phyloP scores from a whole-genome alignment of 768 basidiomycete species.

The Leucocoprinus leucothites region DNA sequence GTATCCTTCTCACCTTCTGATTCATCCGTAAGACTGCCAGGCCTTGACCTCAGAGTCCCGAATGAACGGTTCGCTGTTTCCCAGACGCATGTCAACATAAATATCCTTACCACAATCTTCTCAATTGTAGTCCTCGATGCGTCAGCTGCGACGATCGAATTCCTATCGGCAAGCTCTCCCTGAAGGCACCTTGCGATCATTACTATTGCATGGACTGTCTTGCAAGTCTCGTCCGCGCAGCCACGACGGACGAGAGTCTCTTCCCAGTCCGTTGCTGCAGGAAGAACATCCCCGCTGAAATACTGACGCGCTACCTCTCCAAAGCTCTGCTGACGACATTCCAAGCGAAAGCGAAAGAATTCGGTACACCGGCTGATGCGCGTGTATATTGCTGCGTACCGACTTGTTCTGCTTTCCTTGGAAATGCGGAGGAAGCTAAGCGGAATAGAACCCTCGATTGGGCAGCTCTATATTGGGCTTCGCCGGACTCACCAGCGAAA shows the following conservation, averaged over 20 bases:
- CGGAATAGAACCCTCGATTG: neutral
- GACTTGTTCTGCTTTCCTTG: conserved; percentile 18
- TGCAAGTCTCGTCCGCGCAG: conserved; percentile 17
- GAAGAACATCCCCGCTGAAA: conserved; percentile 11
- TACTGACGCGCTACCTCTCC: conserved; percentile 10
- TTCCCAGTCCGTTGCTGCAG: conserved; percentile 21
- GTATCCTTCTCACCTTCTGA: neutral
- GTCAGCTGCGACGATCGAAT: conserved; percentile 17
- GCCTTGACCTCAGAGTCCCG: neutral
- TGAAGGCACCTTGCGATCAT: conserved; percentile 16
- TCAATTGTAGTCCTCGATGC: conserved; percentile 12
- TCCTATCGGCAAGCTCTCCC: neutral
- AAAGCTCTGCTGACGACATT: conserved; percentile 8
- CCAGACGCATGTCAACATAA: neutral
- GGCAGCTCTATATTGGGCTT: too few relatives aligned
- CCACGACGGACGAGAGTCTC: conserved; percentile 17
- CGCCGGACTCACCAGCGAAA: neutral
- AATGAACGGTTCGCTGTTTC: neutral
- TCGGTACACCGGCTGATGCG: conserved; percentile 15
- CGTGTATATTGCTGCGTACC: conserved; percentile 18
- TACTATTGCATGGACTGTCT: conserved; percentile 20
- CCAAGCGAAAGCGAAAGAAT: conserved; percentile 16
- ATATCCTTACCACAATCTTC: too few relatives aligned
- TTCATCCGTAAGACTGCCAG: neutral
- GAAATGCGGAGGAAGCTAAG: conserved; percentile 9